Percentiles rank a stretch among this genome's conserved stretches.
Evolutionary conservation across 192 early-diverging fungal genomes (phyloP).

Genomic region (Allomyces macrogynus): DNA sequence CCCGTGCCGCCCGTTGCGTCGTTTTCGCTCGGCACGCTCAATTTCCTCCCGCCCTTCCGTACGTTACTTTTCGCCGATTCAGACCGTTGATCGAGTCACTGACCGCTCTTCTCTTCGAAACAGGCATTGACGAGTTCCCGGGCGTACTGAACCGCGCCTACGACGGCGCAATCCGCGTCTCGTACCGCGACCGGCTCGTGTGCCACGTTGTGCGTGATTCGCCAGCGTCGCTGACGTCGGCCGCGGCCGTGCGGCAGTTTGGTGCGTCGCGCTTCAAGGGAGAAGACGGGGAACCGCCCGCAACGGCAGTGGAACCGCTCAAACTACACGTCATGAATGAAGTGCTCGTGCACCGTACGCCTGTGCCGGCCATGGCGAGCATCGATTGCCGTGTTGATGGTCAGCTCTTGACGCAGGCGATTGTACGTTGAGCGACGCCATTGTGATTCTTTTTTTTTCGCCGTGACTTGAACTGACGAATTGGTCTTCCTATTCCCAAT

Average conservation of each 20-base stretch:
- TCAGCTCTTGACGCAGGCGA: constrained; percentile 63
- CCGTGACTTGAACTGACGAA: too few relatives aligned
- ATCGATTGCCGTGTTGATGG: constrained; percentile 64
- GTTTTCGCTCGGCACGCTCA: constrained; percentile 79
- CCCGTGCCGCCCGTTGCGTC: constrained; percentile 72
- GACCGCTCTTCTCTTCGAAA: background rate
- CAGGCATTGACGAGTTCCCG: background rate
- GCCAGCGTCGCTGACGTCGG: too few relatives aligned
- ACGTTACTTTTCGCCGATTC: constrained; percentile 1
- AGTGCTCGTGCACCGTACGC: constrained; percentile 65
- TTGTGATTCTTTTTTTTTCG: background rate
- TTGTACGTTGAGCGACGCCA: constrained; percentile 26
- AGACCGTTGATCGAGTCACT: background rate
- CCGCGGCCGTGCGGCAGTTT: too few relatives aligned
- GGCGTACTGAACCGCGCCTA: background rate
- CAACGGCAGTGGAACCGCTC: background rate
- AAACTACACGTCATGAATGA: constrained; percentile 65
- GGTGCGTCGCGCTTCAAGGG: too few relatives aligned
- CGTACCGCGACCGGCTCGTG: background rate
- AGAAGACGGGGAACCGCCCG: background rate
- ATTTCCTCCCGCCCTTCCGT: constrained; percentile 76
- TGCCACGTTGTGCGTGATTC: background rate
- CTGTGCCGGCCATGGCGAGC: constrained; percentile 57
- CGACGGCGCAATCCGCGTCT: background rate
- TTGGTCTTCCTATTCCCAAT: too few relatives aligned